Conservation (phyloP, 129 eudicot genomes). For the Artemisia tridentata region DNA sequence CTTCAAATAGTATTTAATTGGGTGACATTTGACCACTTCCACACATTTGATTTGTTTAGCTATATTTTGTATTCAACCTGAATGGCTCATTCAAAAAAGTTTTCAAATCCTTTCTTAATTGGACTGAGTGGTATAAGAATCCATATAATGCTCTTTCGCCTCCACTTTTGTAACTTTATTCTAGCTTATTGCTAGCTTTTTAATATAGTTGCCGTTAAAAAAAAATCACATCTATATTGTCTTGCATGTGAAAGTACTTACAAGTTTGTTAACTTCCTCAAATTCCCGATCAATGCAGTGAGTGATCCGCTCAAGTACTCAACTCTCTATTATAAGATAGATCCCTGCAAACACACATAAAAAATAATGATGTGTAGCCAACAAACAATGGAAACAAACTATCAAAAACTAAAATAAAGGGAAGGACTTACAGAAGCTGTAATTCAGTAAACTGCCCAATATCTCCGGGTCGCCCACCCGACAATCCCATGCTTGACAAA, state of each 20-base stretch:
- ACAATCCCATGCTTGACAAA: constrained; percentile 50
- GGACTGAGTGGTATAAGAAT: too few species aligned
- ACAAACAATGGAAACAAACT: not conserved
- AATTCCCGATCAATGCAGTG: constrained; percentile 60
- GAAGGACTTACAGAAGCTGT: constrained; percentile 51
- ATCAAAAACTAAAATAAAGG: not conserved
- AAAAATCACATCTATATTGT: not conserved
- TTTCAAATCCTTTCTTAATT: too few species aligned
- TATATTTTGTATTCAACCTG: too few species aligned
- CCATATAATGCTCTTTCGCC: too few species aligned
- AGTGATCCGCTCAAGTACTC: constrained; percentile 61
- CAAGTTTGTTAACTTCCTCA: constrained; percentile 59
- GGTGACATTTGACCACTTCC: too few species aligned
- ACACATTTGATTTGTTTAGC: too few species aligned
- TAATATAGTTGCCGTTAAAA: not conserved
- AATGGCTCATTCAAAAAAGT: too few species aligned
- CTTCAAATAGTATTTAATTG: too few species aligned
- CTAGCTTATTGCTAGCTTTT: too few species aligned
- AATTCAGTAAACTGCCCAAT: constrained; percentile 53
- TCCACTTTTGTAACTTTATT: too few species aligned
- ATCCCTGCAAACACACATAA: constrained; percentile 49
- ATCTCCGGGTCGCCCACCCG: constrained; percentile 57
- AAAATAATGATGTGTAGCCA: not conserved
- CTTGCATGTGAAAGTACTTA: constrained; percentile 30
- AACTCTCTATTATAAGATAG: constrained; percentile 68